Percentiles rank a stretch among this genome's conserved stretches.
These are phyloP conservation scores for Epichloe gansuensis DNA, from an alignment of 2,329 filamentous ascomycete genomes.

Conservation along the genomic window DNA sequence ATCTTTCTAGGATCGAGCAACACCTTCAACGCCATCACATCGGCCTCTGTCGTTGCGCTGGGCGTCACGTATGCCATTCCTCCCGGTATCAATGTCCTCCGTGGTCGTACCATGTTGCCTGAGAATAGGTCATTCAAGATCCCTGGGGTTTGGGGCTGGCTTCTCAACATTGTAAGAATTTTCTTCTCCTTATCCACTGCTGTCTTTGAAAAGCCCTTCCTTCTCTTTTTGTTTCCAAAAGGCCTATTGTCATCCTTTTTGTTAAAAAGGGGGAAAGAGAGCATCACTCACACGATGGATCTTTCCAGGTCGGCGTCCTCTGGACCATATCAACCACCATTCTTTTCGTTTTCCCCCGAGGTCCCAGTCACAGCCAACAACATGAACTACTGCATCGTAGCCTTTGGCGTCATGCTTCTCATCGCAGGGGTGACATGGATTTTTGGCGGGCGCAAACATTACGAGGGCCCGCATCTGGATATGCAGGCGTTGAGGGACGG, in stretches of 20 bases:
- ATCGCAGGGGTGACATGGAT: conserved; percentile 33
- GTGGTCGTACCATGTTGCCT: conserved; percentile 54
- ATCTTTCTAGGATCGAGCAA: conserved; percentile 56
- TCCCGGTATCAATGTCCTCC: conserved; percentile 54
- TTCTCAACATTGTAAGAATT: conserved; percentile 16
- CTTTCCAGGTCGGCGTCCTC: conserved; percentile 35
- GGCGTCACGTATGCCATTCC: conserved; percentile 67
- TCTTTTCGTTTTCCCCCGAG: conserved; percentile 61
- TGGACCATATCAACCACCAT: conserved; percentile 62
- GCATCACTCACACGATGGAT: not conserved
- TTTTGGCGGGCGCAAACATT: conserved; percentile 37
- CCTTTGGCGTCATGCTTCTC: conserved; percentile 34
- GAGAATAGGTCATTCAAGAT: conserved; percentile 28
- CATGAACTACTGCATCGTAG: conserved; percentile 50
- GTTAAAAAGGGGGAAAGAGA: too few species aligned
- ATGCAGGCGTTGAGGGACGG: conserved; percentile 6
- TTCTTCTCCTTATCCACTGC: not conserved
- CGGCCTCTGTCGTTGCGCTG: conserved; percentile 61
- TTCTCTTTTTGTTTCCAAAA: not conserved
- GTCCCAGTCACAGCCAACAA: conserved; percentile 50
- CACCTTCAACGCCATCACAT: conserved; percentile 63
- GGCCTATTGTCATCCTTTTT: not conserved
- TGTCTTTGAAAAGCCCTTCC: too few species aligned
- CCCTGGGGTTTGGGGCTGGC: conserved; percentile 24
- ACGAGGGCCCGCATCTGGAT: conserved; percentile 23